Evolutionary conservation across 2,329 filamentous ascomycete species (phyloP).

Genomic region (Leptographium wingfieldii): DNA sequence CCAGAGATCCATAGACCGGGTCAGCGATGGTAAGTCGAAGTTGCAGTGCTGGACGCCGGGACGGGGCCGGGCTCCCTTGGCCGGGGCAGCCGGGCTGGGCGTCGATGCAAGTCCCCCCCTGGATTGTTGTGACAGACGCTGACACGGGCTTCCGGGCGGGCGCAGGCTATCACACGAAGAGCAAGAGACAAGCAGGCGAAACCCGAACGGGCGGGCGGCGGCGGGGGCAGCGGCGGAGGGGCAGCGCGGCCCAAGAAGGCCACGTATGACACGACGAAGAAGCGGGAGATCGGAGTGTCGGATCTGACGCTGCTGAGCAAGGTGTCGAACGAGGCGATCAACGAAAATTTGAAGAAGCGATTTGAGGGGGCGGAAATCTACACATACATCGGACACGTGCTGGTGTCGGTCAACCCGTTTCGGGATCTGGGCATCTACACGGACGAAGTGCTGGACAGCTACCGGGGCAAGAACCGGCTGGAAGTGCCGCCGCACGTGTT

Average conservation of each 20-base stretch:
- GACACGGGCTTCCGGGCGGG: neutral
- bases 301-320: slow-evolving; percentile 96
- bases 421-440: slow-evolving; percentile 97
- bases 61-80: neutral
- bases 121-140: neutral
- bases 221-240: slow-evolving; percentile 20
- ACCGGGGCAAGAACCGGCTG: slow-evolving; percentile 91
- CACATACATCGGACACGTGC: slow-evolving; percentile 98
- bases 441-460: slow-evolving; percentile 82
- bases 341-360: slow-evolving; percentile 95
- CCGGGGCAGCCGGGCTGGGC: neutral
- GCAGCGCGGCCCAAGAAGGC: slow-evolving; percentile 78
- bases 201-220: slow-evolving; percentile 28
- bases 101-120: slow-evolving; percentile 14
- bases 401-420: slow-evolving; percentile 98
- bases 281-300: slow-evolving; percentile 98
- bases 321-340: slow-evolving; percentile 98
- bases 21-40: neutral
- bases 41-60: neutral
- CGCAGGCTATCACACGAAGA: slow-evolving; percentile 36
- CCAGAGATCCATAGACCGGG: neutral
- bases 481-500: slow-evolving; percentile 95
- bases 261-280: slow-evolving; percentile 90
- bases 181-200: slow-evolving; percentile 34
- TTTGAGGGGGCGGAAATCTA: slow-evolving; percentile 98